These are phyloP conservation scores for Aphanomyces invadans DNA, from an alignment of 352 stramenopile species.

Conservation along the genomic window DNA sequence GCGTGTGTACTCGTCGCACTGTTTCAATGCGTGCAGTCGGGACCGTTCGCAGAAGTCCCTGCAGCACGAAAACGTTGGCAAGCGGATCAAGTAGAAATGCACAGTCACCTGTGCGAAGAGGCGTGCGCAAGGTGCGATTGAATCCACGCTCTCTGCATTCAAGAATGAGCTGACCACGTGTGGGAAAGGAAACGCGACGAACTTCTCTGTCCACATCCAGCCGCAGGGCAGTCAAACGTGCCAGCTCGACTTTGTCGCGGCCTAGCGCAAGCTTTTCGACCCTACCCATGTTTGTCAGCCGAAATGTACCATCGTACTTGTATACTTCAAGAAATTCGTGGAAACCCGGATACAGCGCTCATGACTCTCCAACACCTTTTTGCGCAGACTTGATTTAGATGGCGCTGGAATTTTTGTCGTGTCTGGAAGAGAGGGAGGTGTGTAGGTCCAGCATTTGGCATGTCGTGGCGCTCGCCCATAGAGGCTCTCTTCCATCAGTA, in stretches of 20 bases:
- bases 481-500: background rate
- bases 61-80: background rate
- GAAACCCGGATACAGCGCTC: background rate
- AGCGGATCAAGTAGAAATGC: too few species aligned
- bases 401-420: background rate
- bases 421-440: background rate
- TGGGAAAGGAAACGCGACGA: background rate
- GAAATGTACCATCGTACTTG: background rate
- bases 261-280: background rate
- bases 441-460: background rate
- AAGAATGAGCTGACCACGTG: background rate
- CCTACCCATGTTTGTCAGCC: background rate
- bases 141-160: background rate
- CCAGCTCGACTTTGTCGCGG: background rate
- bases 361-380: background rate
- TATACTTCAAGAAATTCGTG: background rate
- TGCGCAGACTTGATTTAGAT: background rate
- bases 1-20: background rate
- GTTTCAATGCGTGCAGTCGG: background rate
- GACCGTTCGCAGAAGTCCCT: background rate
- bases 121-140: background rate
- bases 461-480: background rate
- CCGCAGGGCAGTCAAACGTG: background rate
- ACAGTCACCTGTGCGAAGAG: background rate
- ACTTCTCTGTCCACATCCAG: background rate